These are phyloP conservation scores for Leccinum pachyderme DNA, from an alignment of 1,284 basidiomycete genomes.

Conservation along the genomic window DNA sequence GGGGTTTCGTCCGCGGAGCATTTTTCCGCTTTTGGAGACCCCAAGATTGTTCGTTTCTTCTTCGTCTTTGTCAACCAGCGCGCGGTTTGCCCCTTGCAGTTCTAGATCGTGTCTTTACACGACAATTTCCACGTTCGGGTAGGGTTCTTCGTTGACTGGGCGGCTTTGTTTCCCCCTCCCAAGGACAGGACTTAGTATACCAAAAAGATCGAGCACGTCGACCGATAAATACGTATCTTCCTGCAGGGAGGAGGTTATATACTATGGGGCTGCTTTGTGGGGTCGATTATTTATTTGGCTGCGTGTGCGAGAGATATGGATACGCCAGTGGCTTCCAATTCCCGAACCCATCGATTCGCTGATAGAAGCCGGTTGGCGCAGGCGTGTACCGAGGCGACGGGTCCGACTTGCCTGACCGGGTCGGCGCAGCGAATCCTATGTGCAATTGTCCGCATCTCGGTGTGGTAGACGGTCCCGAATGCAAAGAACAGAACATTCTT, in stretches of 20 bases:
- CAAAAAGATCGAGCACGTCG: neutral
- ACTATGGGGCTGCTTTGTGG: neutral
- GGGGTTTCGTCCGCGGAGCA: conserved; percentile 1
- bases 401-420: neutral
- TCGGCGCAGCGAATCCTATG: neutral
- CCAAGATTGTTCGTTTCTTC: neutral
- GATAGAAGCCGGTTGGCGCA: neutral
- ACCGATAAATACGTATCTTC: conserved; percentile 2
- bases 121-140: neutral
- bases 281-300: neutral
- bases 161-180: neutral
- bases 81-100: neutral
- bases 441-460: too few species aligned
- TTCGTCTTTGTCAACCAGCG: neutral
- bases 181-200: neutral
- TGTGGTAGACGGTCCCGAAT: too few species aligned
- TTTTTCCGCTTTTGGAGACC: neutral
- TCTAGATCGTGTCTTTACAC: neutral
- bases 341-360: neutral
- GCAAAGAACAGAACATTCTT: too few species aligned
- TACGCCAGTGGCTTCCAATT: neutral
- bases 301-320: neutral
- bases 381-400: neutral
- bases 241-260: neutral
- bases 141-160: neutral